Base-by-base conservation (phyloP, 306 rosid species). In the Lathyrus aphaca region DNA sequence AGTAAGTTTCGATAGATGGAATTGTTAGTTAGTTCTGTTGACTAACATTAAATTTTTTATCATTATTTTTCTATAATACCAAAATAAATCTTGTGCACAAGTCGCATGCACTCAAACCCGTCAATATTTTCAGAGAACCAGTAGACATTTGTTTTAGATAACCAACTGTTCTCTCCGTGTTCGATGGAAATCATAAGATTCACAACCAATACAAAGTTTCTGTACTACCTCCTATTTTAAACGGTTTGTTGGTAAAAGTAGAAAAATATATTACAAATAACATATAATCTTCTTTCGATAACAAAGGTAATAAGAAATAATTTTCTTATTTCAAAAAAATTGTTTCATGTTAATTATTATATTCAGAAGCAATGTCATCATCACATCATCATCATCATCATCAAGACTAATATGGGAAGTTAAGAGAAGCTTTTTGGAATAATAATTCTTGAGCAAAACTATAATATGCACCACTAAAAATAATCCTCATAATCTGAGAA, bases 401-500 rank as follows among this genome's bases (percentile, higher is more conserved):
- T 25, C 29, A 25, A 55, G 19, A 63, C 12, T 17, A 70, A 29
- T 14, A 2, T 42, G n/a, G 60, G 75, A 72, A 19, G 38, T 38
- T 50, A 77, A 14, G 55, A 40, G 61, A 19, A 49, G 80, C 68
- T 45, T 43, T 19, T 66, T 10, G 69, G 56, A 73, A 73, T 39
- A 73, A 73, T 39, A 73, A 76, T 39, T 54, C 10, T 54, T 71
- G 77, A 32, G 64, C 64, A 84, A 64, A 55, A 43, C 75, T 67
- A 71, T 37, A 14, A 59, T 51, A 62, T 39, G 72, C 68, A 74
- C 69, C 17, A 58, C 60, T 67, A 74, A 62, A 77, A 67, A 71
- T 65, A 77, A 73, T 72, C 61, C 75, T 83, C 74, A 71, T 55
- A 68, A 50, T 43, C 53, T 60, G 65, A 71, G 67, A 16, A 72